Percentiles rank a stretch among this genome's conserved stretches.
Conservation (phyloP, 257 asterid genomes). For the Avicennia marina region DNA sequence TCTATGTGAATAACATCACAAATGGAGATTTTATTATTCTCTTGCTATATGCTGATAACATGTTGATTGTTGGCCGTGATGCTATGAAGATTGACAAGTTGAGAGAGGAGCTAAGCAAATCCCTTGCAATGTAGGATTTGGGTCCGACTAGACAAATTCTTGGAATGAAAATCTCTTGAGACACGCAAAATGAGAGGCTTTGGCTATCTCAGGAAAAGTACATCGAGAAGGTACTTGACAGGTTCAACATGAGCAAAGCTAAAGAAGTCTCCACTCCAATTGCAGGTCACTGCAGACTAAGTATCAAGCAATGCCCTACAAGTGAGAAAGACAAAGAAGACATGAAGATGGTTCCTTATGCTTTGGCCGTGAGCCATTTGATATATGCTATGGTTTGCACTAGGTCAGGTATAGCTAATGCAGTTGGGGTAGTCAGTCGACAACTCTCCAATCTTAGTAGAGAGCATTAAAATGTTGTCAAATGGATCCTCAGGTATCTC, state of each 20-base stretch:
- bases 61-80: not conserved
- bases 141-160: not conserved
- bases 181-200: not conserved
- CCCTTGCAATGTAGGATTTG: not conserved
- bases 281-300: not conserved
- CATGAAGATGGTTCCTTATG: not conserved
- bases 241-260: not conserved
- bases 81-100: not conserved
- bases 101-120: not conserved
- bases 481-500: not conserved
- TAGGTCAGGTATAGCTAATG: not conserved
- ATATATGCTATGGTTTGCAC: constrained; percentile 1
- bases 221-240: not conserved
- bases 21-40: not conserved
- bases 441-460: not conserved
- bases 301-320: not conserved
- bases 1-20: too few relatives aligned
- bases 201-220: not conserved
- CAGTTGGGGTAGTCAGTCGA: not conserved
- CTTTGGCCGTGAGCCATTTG: not conserved
- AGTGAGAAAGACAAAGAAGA: not conserved
- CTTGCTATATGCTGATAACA: not conserved
- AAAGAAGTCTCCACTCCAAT: not conserved
- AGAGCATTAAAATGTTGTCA: not conserved
- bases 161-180: not conserved